Evolutionary conservation across 257 asterid species (phyloP).

Genomic region (Solanum sitiens): DNA sequence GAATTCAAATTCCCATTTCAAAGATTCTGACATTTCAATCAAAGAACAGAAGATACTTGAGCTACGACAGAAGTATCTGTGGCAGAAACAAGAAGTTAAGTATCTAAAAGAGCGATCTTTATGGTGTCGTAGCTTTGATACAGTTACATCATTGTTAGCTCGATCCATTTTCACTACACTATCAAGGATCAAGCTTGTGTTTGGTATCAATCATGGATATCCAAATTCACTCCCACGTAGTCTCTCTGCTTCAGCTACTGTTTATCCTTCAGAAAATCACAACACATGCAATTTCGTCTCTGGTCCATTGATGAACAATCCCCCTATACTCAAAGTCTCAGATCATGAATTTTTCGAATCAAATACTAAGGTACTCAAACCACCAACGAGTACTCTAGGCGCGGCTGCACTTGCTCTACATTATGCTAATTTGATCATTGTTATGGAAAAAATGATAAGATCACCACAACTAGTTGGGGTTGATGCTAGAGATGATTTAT

Average conservation of each 20-base stretch:
- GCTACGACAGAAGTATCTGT: conserved; percentile 54
- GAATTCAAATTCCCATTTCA: neutral
- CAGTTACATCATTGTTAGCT: conserved; percentile 46
- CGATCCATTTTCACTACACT: conserved; percentile 56
- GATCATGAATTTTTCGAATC: conserved; percentile 29
- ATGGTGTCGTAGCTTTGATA: conserved; percentile 75
- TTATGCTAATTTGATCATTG: conserved; percentile 72
- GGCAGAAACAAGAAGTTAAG: conserved; percentile 77
- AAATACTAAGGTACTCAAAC: conserved; percentile 43
- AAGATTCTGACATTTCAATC: conserved; percentile 12
- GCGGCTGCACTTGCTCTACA: conserved; percentile 79
- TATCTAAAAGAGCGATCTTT: conserved; percentile 64
- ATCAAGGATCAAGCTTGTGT: conserved; percentile 69
- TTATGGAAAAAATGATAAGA: conserved; percentile 81
- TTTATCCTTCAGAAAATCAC: conserved; percentile 64
- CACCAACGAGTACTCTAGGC: conserved; percentile 58
- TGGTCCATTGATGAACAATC: conserved; percentile 47
- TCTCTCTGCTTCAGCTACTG: conserved; percentile 73
- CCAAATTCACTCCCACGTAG: conserved; percentile 60
- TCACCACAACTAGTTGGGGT: conserved; percentile 83
- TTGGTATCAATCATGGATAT: conserved; percentile 40
- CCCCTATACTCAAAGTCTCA: conserved; percentile 1
- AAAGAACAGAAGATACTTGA: conserved; percentile 49
- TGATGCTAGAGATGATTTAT: conserved; percentile 86
- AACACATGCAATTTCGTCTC: conserved; percentile 29